A percentile compares a stretch with the other conserved stretches of the same genome.
Conservation (phyloP, 345 rosid genomes). For the Rhodamnia argentea region DNA sequence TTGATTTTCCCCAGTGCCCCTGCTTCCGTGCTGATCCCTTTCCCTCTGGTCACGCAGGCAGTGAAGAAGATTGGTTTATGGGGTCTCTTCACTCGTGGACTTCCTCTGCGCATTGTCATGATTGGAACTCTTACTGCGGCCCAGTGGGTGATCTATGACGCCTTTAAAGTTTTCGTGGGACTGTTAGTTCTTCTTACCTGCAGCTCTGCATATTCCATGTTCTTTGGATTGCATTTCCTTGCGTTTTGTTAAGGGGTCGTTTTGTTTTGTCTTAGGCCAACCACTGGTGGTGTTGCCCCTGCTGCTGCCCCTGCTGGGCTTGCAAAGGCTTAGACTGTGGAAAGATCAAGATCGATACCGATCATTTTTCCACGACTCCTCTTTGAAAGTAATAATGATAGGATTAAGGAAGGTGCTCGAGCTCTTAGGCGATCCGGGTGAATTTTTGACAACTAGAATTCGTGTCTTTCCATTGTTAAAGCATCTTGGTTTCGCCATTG, state of each 20-base stretch:
- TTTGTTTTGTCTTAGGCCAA: constrained; percentile 49
- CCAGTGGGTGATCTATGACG: constrained; percentile 96
- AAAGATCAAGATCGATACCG: not conserved
- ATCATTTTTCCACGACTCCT: not conserved
- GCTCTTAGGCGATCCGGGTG: not conserved
- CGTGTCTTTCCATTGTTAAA: not conserved
- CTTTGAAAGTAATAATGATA: not conserved
- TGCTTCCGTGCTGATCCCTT: not conserved
- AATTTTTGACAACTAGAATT: not conserved
- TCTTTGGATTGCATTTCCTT: not conserved
- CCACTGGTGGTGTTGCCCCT: constrained; percentile 87
- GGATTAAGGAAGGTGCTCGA: not conserved
- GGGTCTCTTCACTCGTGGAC: constrained; percentile 98
- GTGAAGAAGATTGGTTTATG: constrained; percentile 82
- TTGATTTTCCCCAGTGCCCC: not conserved
- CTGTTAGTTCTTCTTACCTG: constrained; percentile 50
- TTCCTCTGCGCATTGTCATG: constrained; percentile 97
- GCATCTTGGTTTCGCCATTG: not conserved
- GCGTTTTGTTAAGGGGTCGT: not conserved
- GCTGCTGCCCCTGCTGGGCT: constrained; percentile 28
- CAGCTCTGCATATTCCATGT: not conserved
- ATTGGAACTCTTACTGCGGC: constrained; percentile 97
- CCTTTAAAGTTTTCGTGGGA: constrained; percentile 96
- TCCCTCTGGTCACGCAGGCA: constrained; percentile 26
- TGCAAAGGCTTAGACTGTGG: constrained; percentile 24